Base-by-base conservation (phyloP, 805 yeast species). In the Schizosaccharomyces octosporus region DNA sequence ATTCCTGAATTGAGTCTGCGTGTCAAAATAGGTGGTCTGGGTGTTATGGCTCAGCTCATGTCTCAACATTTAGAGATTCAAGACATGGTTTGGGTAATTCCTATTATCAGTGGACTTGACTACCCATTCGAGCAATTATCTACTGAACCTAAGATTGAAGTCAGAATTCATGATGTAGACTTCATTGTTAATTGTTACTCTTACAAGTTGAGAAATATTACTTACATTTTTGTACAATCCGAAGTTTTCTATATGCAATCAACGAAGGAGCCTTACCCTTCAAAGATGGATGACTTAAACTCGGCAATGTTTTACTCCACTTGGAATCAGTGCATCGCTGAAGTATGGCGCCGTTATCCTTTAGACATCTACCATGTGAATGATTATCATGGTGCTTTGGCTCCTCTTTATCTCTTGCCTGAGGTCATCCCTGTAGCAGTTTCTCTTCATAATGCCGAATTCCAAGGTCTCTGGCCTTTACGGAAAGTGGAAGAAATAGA, bases 251-350 rank as follows among this genome's bases (percentile, higher is more conserved):
- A 39, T 21, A 57, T 27, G 45, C 59, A 57, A 17, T 27, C 45
- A 7, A 57, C 24, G n/a, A 19, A 27, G 24, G 59, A 24, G 29
- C 59, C 59, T 15, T 57, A 57, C 24, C 59, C 59, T 15, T n/a
- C n/a, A 27, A 32, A 39, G 43, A 57, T 57, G 59, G 59, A 57
- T 39, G 59, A 57, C 19, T 57, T 57, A 19, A 41, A 29, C 9
- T 36, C 45, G 31, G 59, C 59, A 19, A 32, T 57, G n/a, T 57
- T 57, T 39, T 57, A 57, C 36, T 57, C 59, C 1, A 19, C 43
- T 32, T 57, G 59, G 59, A 57, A 57, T 36, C 59, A 57, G n/a
- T 57, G 59, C 59, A 57, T 57, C 7, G 59, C 59, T 17, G 59
- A 57, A 57, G 59, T 39, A n/a, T 36, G 59, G 45, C 29, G 43